Evolutionary conservation across 371 early-diverging fungal genomes (phyloP), one percentile per base, ranked within the genome.

Genomic region (Circinella umbellata): DNA sequence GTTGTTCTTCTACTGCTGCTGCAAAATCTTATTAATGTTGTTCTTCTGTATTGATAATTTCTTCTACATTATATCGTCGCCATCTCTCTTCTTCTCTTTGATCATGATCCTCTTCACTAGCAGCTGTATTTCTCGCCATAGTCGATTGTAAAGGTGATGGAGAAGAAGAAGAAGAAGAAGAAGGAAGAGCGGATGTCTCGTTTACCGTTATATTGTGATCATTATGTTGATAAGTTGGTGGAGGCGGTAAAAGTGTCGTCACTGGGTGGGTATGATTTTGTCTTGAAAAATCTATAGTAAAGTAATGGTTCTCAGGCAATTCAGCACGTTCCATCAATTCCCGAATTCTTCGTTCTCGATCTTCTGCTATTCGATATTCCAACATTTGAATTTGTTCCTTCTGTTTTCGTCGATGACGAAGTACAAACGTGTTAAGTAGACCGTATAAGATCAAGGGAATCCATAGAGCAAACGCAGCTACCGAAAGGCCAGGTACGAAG

Each of bases 201-300:
- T 27, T 27, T 27, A 27, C 2, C 27, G 27, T 27, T 27, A 27
- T 27, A 27, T 2, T 27, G 27, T 27, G 27, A 27, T 51, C 51
- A n/a, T 39, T 36, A 13, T 47, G 48, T 4, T 46, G 63, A 63
- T 63, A 63, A 8, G 63, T n/a, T 15, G 63, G 63, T 9, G 63
- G 63, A 27, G 63, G 49, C 11, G 63, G 63, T 8, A 63, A 36
- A 10, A 63, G 48, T 10, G 63, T 63, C 4, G 63, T 63, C 14
- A 63, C 63, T 34, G 63, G 63, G 17, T 63, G 63, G 20, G 48
- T 27, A 63, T 63, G 63, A n/a, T 27, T 6, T 34, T 13, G n/a
- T 34, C 49, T n/a, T 63, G 48, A 14, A 63, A 27, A 27, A 4
- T 63, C 63, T 3, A 48, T 63, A 8, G 48, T 48, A 63, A 63